A percentile compares a stretch with the other conserved stretches of the same genome.
Evolutionary conservation across 495 filamentous ascomycete species (phyloP).

Genomic region (Penicillium subrubescens): DNA sequence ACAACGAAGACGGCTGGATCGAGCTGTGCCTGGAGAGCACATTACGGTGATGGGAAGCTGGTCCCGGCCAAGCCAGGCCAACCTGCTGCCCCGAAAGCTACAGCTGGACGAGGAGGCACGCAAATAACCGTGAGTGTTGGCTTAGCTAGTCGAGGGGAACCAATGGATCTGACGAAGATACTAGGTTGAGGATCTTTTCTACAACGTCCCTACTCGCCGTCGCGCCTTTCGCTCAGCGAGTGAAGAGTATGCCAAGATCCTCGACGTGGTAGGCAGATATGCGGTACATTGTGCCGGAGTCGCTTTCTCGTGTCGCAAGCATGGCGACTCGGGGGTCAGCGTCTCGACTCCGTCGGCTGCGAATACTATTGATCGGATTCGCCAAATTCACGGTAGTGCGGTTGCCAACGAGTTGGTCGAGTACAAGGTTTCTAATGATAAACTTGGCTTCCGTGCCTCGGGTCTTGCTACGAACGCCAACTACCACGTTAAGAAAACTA

Average conservation of each 20-base stretch:
- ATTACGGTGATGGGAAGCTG: conserved; percentile 83
- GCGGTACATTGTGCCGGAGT: conserved; percentile 92
- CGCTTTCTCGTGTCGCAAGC: conserved; percentile 94
- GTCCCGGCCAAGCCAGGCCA: conserved; percentile 90
- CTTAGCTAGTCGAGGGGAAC: too few relatives aligned
- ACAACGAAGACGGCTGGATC: conserved; percentile 93
- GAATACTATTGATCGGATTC: conserved; percentile 76
- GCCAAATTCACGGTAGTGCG: conserved; percentile 82
- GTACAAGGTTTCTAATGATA: conserved; percentile 69
- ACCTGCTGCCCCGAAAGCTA: conserved; percentile 82
- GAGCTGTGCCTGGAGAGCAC: conserved; percentile 84
- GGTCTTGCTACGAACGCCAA: conserved; percentile 93
- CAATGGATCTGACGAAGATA: not conserved
- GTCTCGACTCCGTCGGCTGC: conserved; percentile 76
- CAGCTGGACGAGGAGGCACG: conserved; percentile 89
- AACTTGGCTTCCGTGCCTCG: conserved; percentile 79
- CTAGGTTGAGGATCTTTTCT: conserved; percentile 93
- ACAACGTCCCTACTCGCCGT: conserved; percentile 87
- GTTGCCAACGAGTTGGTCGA: conserved; percentile 90
- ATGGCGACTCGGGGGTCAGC: conserved; percentile 81
- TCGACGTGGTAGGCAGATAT: conserved; percentile 91
- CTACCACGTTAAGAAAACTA: conserved; percentile 90
- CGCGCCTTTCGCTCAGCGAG: conserved; percentile 88
- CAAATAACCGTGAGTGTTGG: conserved; percentile 75
- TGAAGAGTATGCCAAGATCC: conserved; percentile 97